Base-by-base conservation (phyloP, 2,329 filamentous ascomycete species). In the Periglandula ipomoeae region DNA sequence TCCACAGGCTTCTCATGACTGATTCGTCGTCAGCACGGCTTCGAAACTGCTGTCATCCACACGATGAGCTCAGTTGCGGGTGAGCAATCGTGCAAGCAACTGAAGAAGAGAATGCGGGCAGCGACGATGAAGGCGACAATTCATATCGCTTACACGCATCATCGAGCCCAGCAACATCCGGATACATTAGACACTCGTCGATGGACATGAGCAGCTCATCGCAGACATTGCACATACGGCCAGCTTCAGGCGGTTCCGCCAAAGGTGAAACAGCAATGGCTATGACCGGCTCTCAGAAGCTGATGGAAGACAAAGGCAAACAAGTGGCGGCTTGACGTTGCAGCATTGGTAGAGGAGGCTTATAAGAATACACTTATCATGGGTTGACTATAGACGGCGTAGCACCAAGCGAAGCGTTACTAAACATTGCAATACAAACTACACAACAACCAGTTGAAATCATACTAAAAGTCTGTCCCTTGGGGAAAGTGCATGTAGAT, bases 21-120 rank as follows among this genome's bases (percentile, higher is more conserved):
- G 20, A 39, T 6, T 44, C 13, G 27, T 15, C 15, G 11, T 19
- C 22, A 4, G 39, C 38, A 20, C n/a, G 27, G 4, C 26, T 32
- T 10, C 9, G 10, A 22, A 42, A n/a, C 10, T 52, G 43, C 19
- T 45, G n/a, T 35, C 23, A 8, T 22, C 15, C 38, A 34, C 39
- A 27, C 10, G 39, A 47, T 37, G 46, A 47, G 22, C 37, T 52
- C 20, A 34, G 50, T 37, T 45, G 50, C 37, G 52, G 45, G 6
- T 55, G 53, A 52, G 51, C 44, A 9, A 19, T 54, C 20, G 42
- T 54, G 4, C 27, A 51, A 23, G 44, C 34, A 23, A 38, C 15
- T 17, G 48, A 48, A 9, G 44, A 44, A 37, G 32, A 19, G 9
- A 39, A 47, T 17, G 20, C n/a, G n/a, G n/a, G 6, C 34, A 19